Conservation (phyloP, 1,284 basidiomycete species). For the Sporisorium graminicola region DNA sequence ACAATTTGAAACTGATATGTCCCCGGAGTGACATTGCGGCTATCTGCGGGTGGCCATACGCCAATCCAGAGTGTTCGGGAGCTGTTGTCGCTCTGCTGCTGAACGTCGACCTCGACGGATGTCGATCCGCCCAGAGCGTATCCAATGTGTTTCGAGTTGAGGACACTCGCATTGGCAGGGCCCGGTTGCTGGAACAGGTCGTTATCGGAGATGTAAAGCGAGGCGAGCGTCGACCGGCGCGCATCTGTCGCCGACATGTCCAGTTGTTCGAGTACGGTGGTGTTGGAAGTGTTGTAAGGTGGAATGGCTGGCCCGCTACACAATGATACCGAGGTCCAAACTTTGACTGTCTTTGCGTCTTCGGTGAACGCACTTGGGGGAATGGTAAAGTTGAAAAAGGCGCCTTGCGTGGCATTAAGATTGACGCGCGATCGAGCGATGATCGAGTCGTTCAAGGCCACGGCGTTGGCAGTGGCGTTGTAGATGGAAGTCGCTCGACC, state of each 20-base stretch:
- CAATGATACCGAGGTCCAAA: constrained; percentile 60
- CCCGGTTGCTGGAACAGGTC: constrained; percentile 40
- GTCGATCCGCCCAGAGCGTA: constrained; percentile 62
- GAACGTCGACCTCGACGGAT: constrained; percentile 36
- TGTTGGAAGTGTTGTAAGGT: constrained; percentile 62
- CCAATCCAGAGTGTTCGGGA: constrained; percentile 59
- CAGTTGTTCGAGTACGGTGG: constrained; percentile 45
- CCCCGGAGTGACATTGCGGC: constrained; percentile 40
- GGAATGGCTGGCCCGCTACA: constrained; percentile 62
- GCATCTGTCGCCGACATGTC: constrained; percentile 46
- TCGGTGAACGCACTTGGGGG: constrained; percentile 27
- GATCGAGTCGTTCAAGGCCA: constrained; percentile 56
- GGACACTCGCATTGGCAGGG: constrained; percentile 43
- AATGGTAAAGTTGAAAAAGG: constrained; percentile 56
- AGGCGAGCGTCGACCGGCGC: constrained; percentile 49
- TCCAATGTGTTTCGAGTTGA: constrained; percentile 31
- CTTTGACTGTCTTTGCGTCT: constrained; percentile 15
- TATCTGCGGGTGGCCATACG: constrained; percentile 59
- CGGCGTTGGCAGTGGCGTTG: constrained; percentile 29
- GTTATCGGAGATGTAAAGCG: constrained; percentile 57
- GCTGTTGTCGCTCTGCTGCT: constrained; percentile 37
- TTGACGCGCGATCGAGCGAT: constrained; percentile 42
- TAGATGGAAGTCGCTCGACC: constrained; percentile 38
- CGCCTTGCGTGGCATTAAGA: constrained; percentile 33
- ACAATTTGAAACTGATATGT: constrained; percentile 52